phyloP scores from a whole-genome alignment of 352 stramenopile genomes.

The Globisporangium acanthophoron region DNA sequence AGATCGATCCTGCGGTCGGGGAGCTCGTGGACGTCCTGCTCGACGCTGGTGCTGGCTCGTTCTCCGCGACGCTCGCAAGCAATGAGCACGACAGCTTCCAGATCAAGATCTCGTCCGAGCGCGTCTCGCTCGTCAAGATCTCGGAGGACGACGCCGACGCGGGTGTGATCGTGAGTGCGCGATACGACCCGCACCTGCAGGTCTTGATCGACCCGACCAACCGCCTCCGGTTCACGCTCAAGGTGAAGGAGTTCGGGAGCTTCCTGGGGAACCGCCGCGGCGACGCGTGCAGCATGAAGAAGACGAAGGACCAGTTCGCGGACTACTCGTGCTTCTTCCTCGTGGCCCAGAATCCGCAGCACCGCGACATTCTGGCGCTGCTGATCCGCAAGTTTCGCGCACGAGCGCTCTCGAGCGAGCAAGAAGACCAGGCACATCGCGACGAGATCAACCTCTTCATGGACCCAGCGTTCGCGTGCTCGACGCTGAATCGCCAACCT shows the following conservation, averaged over 20 bases:
- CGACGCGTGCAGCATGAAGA: conserved; percentile 62
- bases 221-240: conserved; percentile 64
- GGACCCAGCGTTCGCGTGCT: conserved; percentile 47
- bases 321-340: conserved; percentile 71
- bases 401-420: conserved; percentile 29
- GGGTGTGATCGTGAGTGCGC: conserved; percentile 43
- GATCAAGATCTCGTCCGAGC: conserved; percentile 56
- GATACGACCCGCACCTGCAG: conserved; percentile 61
- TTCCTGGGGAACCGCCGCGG: conserved; percentile 56
- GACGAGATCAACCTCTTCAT: conserved; percentile 72
- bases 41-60: conserved; percentile 59
- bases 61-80: conserved; percentile 73
- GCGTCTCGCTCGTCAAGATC: conserved; percentile 60
- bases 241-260: conserved; percentile 69
- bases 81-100: conserved; percentile 82
- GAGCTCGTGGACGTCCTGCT: conserved; percentile 71
- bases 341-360: conserved; percentile 69
- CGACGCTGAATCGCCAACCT: not conserved
- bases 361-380: conserved; percentile 69
- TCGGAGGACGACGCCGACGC: conserved; percentile 65
- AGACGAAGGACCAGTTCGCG: conserved; percentile 24
- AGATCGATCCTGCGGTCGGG: conserved; percentile 55
- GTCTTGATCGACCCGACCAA: conserved; percentile 65
- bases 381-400: conserved; percentile 74
- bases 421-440: conserved; percentile 45